Evolutionary conservation across 2,329 filamentous ascomycete species (phyloP).

Genomic region (Fusarium anthophilum): DNA sequence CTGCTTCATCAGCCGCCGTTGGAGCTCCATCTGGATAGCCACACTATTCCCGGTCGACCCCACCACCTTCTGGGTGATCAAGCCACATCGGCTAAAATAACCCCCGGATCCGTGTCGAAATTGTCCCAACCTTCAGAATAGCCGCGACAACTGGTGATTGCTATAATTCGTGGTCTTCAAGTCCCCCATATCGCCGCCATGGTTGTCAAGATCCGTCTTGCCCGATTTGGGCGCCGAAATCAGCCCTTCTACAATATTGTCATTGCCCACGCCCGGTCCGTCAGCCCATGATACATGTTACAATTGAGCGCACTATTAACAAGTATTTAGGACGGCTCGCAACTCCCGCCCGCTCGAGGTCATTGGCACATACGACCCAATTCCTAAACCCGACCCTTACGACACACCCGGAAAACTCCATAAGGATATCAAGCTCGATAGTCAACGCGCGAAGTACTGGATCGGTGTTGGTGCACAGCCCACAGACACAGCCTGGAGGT

Average conservation of each 20-base stretch:
- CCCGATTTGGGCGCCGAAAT: slow-evolving; percentile 90
- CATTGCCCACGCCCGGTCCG: slow-evolving; percentile 88
- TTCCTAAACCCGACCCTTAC: slow-evolving; percentile 69
- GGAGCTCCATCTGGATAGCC: not conserved
- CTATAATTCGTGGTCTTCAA: slow-evolving; percentile 27
- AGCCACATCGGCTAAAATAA: slow-evolving; percentile 50
- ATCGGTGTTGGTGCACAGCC: slow-evolving; percentile 96
- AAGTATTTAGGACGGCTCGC: slow-evolving; percentile 74
- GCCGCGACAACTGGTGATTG: not conserved
- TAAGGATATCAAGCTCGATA: slow-evolving; percentile 93
- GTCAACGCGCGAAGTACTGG: slow-evolving; percentile 88
- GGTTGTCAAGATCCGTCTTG: slow-evolving; percentile 93
- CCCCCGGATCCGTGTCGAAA: slow-evolving; percentile 45
- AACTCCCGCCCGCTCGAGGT: slow-evolving; percentile 93
- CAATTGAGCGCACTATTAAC: slow-evolving; percentile 6
- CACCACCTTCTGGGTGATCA: slow-evolving; percentile 20
- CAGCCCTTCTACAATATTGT: slow-evolving; percentile 98
- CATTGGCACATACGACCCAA: slow-evolving; percentile 79
- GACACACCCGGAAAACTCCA: slow-evolving; percentile 73
- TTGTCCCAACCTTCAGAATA: slow-evolving; percentile 41
- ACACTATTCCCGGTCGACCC: not conserved
- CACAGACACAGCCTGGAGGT: slow-evolving; percentile 85
- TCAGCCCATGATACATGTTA: not conserved
- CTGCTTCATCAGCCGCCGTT: not conserved
- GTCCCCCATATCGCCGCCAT: slow-evolving; percentile 58